Percentiles rank a stretch among this genome's conserved stretches.
These are phyloP conservation scores for Phyllosticta capitalensis DNA, from an alignment of 2,329 filamentous ascomycete species.

Conservation along the genomic window DNA sequence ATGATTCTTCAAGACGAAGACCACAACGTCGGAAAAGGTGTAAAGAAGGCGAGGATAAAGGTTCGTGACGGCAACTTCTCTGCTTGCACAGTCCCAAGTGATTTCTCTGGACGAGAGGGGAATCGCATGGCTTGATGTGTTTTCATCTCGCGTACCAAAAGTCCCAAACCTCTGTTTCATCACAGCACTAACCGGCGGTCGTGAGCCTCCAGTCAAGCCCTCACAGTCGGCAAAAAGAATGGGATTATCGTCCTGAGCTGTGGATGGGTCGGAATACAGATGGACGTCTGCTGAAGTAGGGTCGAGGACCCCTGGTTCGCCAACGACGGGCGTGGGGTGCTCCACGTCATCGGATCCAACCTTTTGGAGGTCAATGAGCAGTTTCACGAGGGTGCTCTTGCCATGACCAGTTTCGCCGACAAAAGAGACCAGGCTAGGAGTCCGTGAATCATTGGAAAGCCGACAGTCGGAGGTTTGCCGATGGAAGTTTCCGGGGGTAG, in stretches of 20 bases:
- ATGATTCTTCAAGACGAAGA: conserved; percentile 33
- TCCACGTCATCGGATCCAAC: neutral
- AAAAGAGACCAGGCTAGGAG: conserved; percentile 36
- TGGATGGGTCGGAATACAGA: conserved; percentile 41
- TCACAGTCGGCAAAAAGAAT: conserved; percentile 45
- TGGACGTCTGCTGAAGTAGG: conserved; percentile 45
- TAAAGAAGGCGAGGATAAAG: conserved; percentile 34
- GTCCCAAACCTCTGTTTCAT: neutral
- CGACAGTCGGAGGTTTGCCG: neutral
- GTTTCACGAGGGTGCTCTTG: conserved; percentile 42
- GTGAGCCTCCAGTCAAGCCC: conserved; percentile 42
- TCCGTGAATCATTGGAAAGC: conserved; percentile 14
- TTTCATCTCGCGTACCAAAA: neutral
- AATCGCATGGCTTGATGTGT: neutral
- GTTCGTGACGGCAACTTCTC: conserved; percentile 30
- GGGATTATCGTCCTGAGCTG: conserved; percentile 29
- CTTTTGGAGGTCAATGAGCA: conserved; percentile 33
- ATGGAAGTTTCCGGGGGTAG: conserved; percentile 9
- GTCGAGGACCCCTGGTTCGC: conserved; percentile 30
- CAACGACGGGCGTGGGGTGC: conserved; percentile 37
- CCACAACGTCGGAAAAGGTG: conserved; percentile 36
- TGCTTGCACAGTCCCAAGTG: conserved; percentile 17
- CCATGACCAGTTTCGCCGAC: conserved; percentile 39
- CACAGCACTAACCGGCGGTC: conserved; percentile 22
- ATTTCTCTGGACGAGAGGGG: conserved; percentile 11